Conservation (phyloP, 108 stramenopile species). For the Fragilaria radians region DNA sequence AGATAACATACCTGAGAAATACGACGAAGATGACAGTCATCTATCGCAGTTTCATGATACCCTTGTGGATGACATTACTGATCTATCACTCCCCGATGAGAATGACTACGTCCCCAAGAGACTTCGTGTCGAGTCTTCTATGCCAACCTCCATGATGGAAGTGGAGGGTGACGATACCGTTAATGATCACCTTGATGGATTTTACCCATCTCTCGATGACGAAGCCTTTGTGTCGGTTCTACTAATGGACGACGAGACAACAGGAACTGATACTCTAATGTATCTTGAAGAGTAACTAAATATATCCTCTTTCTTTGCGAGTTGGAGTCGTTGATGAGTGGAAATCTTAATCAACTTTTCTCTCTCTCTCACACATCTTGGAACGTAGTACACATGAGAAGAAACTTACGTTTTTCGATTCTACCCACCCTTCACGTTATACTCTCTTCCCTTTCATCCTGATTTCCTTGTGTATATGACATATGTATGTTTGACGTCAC, state of each 20-base stretch:
- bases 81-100: constrained; percentile 29
- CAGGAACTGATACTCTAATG: too few species aligned
- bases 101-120: constrained; percentile 39
- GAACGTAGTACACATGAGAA: too few species aligned
- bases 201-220: constrained; percentile 56
- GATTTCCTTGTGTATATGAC: too few species aligned
- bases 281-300: too few species aligned
- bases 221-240: constrained; percentile 77
- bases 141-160: constrained; percentile 1
- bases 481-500: too few species aligned
- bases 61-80: neutral
- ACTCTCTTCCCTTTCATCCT: too few species aligned
- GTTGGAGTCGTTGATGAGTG: too few species aligned
- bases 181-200: constrained; percentile 39
- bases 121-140: constrained; percentile 4
- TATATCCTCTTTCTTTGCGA: too few species aligned
- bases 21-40: neutral
- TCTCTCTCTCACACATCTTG: too few species aligned
- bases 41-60: constrained; percentile 14
- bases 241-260: constrained; percentile 46
- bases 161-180: constrained; percentile 12
- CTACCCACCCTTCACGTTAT: too few species aligned
- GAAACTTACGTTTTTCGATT: too few species aligned
- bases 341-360: too few species aligned
- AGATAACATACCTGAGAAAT: neutral